Percentiles rank a stretch among this genome's conserved stretches.
Conservation (phyloP, 2,329 filamentous ascomycete genomes). For the Elsinoe australis region DNA sequence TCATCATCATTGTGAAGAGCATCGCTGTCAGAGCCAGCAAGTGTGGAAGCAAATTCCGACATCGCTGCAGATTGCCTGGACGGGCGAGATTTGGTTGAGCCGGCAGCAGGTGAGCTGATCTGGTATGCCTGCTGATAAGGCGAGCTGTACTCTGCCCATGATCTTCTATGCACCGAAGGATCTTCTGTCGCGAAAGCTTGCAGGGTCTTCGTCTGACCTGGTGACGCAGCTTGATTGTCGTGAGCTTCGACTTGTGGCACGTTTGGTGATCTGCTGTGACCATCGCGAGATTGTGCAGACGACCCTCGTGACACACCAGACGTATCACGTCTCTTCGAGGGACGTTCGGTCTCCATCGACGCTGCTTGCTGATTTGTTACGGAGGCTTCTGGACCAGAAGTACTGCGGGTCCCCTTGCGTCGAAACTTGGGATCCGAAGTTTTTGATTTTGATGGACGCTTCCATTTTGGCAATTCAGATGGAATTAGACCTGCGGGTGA, state of each 20-base stretch:
- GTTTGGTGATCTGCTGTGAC: constrained; percentile 1
- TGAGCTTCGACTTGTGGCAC: neutral
- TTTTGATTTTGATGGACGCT: constrained; percentile 32
- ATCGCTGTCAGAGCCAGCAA: constrained; percentile 60
- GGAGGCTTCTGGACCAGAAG: constrained; percentile 29
- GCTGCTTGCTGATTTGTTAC: constrained; percentile 34
- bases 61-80: constrained; percentile 49
- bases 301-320: constrained; percentile 21
- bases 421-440: constrained; percentile 27
- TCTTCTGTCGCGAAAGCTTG: constrained; percentile 12
- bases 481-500: constrained; percentile 42
- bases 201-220: constrained; percentile 13
- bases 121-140: constrained; percentile 3
- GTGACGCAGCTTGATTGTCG: neutral
- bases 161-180: neutral
- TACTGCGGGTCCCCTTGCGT: constrained; percentile 25
- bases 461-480: constrained; percentile 33
- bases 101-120: constrained; percentile 18
- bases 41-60: constrained; percentile 56
- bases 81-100: constrained; percentile 28
- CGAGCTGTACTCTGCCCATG: constrained; percentile 3
- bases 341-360: constrained; percentile 30
- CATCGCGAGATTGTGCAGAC: constrained; percentile 11
- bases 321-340: constrained; percentile 34
- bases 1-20: constrained; percentile 63